Evolutionary conservation across 208 protist species (phyloP).

Genomic region (Strigomonas oncopelti): DNA sequence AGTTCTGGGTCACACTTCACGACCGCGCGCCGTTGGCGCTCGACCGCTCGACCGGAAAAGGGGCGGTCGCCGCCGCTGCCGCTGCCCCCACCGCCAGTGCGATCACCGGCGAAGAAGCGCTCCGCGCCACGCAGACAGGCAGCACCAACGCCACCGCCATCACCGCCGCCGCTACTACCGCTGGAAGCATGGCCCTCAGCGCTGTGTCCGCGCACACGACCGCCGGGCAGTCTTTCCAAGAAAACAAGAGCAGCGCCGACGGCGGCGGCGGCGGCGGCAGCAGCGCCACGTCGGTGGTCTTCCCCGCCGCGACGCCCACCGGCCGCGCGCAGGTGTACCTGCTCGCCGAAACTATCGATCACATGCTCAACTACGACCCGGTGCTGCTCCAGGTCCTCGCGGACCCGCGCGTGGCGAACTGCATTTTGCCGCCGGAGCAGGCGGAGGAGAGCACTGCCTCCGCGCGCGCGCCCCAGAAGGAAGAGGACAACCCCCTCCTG

Average conservation of each 20-base stretch:
- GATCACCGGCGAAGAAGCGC: neutral
- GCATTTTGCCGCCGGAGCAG: slow-evolving; percentile 41
- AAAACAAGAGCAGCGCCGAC: neutral
- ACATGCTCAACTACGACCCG: slow-evolving; percentile 62
- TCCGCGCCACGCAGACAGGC: neutral
- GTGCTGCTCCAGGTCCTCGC: slow-evolving; percentile 47
- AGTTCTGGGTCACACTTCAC: slow-evolving; percentile 64
- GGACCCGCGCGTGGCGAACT: slow-evolving; percentile 51
- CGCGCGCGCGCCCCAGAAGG: neutral
- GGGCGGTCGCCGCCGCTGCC: too few relatives aligned
- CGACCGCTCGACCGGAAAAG: neutral
- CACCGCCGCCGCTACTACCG: too few relatives aligned
- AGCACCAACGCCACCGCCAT: too few relatives aligned
- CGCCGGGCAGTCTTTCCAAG: neutral
- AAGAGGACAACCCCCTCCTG: slow-evolving; percentile 20
- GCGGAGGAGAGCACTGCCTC: neutral
- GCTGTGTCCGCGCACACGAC: neutral
- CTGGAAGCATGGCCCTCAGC: neutral
- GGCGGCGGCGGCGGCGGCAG: neutral
- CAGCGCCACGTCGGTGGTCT: slow-evolving; percentile 27
- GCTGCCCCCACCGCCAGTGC: neutral
- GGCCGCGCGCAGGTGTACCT: slow-evolving; percentile 83
- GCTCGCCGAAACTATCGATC: slow-evolving; percentile 72
- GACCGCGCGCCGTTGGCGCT: slow-evolving; percentile 6
- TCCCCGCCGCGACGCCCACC: slow-evolving; percentile 58